Evolutionary conservation across 2,329 filamentous ascomycete genomes (phyloP).

Genomic region (Sordariomycetes sp.): DNA sequence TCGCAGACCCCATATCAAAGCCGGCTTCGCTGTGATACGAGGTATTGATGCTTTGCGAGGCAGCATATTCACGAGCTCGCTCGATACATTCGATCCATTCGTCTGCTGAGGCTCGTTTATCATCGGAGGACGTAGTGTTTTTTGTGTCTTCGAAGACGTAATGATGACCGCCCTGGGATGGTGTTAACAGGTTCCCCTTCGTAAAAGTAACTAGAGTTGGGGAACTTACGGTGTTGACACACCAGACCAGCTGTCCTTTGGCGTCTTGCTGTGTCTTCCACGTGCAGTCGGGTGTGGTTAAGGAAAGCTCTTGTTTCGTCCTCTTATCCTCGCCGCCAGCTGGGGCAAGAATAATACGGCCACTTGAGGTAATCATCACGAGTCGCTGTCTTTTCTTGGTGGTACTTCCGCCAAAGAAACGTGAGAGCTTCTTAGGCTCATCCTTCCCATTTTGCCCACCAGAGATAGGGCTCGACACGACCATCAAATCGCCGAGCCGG

Average conservation of each 20-base stretch:
- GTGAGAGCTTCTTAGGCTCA: constrained; percentile 79
- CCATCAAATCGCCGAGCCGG: constrained; percentile 84
- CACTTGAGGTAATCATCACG: constrained; percentile 91
- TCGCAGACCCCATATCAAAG: constrained; percentile 60
- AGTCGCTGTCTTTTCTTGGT: constrained; percentile 88
- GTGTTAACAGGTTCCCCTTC: constrained; percentile 12
- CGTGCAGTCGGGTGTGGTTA: constrained; percentile 63
- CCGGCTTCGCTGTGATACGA: constrained; percentile 59
- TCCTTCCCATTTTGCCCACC: constrained; percentile 65
- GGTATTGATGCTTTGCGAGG: constrained; percentile 59
- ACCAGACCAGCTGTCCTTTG: constrained; percentile 85
- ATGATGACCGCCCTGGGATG: constrained; percentile 82
- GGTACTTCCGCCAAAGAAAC: constrained; percentile 86
- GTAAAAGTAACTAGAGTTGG: neutral
- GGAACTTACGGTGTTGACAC: constrained; percentile 79
- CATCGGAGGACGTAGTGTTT: constrained; percentile 47
- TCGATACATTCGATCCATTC: constrained; percentile 92
- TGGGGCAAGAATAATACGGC: constrained; percentile 80
- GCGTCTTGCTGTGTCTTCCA: constrained; percentile 76
- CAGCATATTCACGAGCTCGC: constrained; percentile 73
- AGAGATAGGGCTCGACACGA: constrained; percentile 68
- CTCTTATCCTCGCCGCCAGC: constrained; percentile 94
- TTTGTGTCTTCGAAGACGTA: constrained; percentile 94
- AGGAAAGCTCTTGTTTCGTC: constrained; percentile 82
- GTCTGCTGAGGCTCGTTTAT: constrained; percentile 60